Evolutionary conservation across 2,329 filamentous ascomycete genomes (phyloP).

Genomic region (Trichoderma semiorbis): DNA sequence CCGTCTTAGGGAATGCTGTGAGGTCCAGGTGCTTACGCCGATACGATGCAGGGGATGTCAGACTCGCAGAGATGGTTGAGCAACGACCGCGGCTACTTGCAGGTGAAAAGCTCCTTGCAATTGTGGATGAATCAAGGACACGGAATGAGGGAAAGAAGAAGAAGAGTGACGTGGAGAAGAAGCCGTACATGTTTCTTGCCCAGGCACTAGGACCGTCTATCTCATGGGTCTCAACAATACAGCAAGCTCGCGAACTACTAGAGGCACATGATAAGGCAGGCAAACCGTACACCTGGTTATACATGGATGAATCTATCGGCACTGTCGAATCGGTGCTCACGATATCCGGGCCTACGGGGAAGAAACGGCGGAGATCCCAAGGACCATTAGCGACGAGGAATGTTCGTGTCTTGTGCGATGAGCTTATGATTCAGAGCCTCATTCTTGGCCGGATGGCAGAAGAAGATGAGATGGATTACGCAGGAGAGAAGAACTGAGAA

Average conservation of each 20-base stretch:
- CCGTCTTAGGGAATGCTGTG: constrained; percentile 70
- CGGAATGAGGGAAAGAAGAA: constrained; percentile 54
- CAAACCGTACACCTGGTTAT: constrained; percentile 69
- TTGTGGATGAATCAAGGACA: constrained; percentile 57
- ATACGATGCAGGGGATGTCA: constrained; percentile 57
- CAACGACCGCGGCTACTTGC: constrained; percentile 61
- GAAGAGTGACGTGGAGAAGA: constrained; percentile 38
- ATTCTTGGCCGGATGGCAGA: constrained; percentile 79
- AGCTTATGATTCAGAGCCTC: constrained; percentile 87
- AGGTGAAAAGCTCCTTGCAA: constrained; percentile 65
- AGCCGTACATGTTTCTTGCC: constrained; percentile 76
- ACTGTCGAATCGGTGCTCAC: constrained; percentile 50
- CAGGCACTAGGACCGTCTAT: constrained; percentile 73
- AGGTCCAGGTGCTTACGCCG: constrained; percentile 66
- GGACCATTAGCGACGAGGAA: constrained; percentile 39
- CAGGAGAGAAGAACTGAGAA: neutral
- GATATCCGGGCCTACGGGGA: constrained; percentile 30
- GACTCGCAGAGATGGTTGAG: constrained; percentile 55
- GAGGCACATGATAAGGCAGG: constrained; percentile 46
- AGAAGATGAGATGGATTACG: constrained; percentile 43
- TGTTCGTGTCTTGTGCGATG: constrained; percentile 71
- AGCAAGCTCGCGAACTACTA: constrained; percentile 61
- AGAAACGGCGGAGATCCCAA: constrained; percentile 39
- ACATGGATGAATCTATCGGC: constrained; percentile 64
- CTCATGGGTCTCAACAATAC: constrained; percentile 60